These are phyloP conservation scores for Rhodosporidiobolus sp. DNA, from an alignment of 768 basidiomycete genomes.

Conservation along the genomic window DNA sequence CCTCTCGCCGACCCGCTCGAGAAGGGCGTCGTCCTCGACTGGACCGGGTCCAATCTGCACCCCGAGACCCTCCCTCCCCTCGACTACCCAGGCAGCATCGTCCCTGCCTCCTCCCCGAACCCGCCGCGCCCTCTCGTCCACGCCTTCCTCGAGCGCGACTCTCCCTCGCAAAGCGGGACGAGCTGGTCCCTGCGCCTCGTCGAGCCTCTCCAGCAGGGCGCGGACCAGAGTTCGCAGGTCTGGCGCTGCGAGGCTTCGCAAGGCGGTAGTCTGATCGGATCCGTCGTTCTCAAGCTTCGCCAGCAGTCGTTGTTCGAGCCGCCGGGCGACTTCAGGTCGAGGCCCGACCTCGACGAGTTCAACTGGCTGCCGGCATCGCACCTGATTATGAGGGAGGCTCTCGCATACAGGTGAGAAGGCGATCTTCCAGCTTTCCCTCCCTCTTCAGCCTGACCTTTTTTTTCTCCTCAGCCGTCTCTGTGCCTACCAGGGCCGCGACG, in stretches of 20 bases:
- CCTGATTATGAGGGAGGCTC: background rate
- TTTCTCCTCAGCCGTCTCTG: background rate
- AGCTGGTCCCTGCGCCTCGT: slow-evolving; percentile 7
- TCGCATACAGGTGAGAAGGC: background rate
- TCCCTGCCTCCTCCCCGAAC: background rate
- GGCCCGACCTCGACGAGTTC: background rate
- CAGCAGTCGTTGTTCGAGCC: background rate
- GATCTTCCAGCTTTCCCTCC: background rate
- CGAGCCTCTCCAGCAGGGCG: background rate
- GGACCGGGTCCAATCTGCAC: background rate
- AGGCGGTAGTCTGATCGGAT: background rate
- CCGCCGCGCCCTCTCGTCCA: slow-evolving; percentile 6
- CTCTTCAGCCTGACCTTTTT: background rate
- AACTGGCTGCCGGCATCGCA: background rate
- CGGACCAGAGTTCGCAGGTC: background rate
- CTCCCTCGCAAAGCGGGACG: background rate
- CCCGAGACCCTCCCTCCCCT: background rate
- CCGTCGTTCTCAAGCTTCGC: slow-evolving; percentile 15
- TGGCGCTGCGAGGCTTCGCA: slow-evolving; percentile 5
- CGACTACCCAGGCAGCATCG: background rate
- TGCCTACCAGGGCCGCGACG: slow-evolving; percentile 8
- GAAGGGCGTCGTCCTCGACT: background rate
- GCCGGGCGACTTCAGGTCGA: background rate
- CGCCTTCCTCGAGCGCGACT: background rate
- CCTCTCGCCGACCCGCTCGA: slow-evolving; percentile 4